These are phyloP conservation scores for Diddensiella santjacobensis DNA, from an alignment of 805 yeast genomes.

Conservation along the genomic window DNA sequence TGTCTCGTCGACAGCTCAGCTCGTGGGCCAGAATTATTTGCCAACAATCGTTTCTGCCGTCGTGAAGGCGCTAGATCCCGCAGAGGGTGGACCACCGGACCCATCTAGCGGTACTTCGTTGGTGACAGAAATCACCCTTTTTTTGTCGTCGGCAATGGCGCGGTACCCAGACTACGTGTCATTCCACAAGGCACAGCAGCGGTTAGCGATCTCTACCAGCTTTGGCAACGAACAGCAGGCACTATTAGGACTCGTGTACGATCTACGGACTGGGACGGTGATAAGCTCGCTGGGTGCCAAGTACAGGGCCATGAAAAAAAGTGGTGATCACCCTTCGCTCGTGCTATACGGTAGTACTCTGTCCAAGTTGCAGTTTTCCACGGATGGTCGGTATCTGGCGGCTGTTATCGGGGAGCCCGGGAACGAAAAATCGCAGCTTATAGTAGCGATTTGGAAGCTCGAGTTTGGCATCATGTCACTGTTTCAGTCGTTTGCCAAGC, in stretches of 20 bases:
- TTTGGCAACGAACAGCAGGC: not conserved
- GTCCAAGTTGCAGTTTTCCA: slow-evolving; percentile 16
- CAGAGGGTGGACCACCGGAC: slow-evolving; percentile 13
- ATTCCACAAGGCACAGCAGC: slow-evolving; percentile 25
- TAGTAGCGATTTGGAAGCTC: slow-evolving; percentile 15
- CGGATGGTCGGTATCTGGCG: slow-evolving; percentile 21
- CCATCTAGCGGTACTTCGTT: slow-evolving; percentile 19
- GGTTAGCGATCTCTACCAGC: slow-evolving; percentile 19
- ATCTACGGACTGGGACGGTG: slow-evolving; percentile 20
- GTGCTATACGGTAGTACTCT: slow-evolving; percentile 6
- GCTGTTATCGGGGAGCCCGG: slow-evolving; percentile 8
- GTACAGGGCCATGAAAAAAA: not conserved
- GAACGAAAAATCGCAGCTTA: not conserved
- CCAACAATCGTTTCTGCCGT: slow-evolving; percentile 19
- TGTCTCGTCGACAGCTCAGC: slow-evolving; percentile 6
- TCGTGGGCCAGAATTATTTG: slow-evolving; percentile 13
- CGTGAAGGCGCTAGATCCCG: slow-evolving; percentile 19
- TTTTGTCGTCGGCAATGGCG: slow-evolving; percentile 18
- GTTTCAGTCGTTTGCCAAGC: slow-evolving; percentile 7
- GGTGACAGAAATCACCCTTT: slow-evolving; percentile 21
- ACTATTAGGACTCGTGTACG: slow-evolving; percentile 22
- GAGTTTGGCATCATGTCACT: slow-evolving; percentile 18
- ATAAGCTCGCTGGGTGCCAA: slow-evolving; percentile 16
- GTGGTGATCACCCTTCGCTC: not conserved
- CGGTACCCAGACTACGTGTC: slow-evolving; percentile 20